phyloP scores from a whole-genome alignment of 164 flowering plant genomes.

The Chimonanthus praecox region DNA sequence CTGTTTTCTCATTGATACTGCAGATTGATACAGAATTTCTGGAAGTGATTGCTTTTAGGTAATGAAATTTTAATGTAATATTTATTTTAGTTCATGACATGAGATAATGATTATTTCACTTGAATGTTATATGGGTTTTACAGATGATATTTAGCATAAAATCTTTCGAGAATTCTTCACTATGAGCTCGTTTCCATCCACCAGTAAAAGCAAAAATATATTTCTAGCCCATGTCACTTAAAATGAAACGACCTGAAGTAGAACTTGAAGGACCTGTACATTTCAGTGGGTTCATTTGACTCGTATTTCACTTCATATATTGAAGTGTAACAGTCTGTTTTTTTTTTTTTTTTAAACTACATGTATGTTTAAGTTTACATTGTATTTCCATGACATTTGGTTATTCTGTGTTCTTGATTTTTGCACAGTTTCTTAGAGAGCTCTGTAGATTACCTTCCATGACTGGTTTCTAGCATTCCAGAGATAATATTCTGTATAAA shows the following conservation, averaged over 20 bases:
- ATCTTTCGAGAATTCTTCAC: not conserved
- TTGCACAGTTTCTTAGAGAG: not conserved
- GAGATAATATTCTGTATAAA: not conserved
- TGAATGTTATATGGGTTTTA: too few species aligned
- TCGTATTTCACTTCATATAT: not conserved
- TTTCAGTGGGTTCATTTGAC: not conserved
- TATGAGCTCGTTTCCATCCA: not conserved
- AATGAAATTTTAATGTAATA: constrained; percentile 7
- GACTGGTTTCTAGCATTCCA: not conserved
- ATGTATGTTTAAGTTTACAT: not conserved
- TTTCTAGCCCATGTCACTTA: not conserved
- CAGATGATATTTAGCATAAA: too few species aligned
- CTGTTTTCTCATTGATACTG: constrained; percentile 7
- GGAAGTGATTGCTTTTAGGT: constrained; percentile 93
- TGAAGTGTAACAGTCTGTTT: too few species aligned
- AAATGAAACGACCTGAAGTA: not conserved
- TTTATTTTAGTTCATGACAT: not conserved
- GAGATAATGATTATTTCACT: not conserved
- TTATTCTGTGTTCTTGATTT: not conserved
- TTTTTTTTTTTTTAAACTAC: too few species aligned
- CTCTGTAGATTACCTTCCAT: not conserved
- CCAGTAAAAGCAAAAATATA: not conserved
- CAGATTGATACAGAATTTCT: constrained; percentile 86
- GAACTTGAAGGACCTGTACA: not conserved
- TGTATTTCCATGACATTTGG: not conserved